Base-by-base conservation (phyloP, 2,329 filamentous ascomycete species). In the Apiospora hydei region DNA sequence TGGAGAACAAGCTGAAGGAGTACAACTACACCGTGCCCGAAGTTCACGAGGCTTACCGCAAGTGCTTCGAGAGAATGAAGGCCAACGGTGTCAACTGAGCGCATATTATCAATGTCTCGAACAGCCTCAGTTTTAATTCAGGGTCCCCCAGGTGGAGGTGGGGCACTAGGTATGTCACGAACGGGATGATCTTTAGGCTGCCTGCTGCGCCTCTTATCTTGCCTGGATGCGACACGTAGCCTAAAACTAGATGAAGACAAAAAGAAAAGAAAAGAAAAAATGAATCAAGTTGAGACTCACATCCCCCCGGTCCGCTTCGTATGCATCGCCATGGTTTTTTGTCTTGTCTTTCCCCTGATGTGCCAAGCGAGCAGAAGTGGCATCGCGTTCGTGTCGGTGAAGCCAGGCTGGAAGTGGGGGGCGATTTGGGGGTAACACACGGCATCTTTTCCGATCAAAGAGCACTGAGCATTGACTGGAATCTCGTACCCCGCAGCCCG, bases 31-130 rank as follows among this genome's bases (percentile, higher is more conserved):
- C 86, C 74, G 83, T 92, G 41, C 88, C 89, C 10, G 89, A 92
- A 82, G 83, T 92, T 64, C 88, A 91, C 76, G 85, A 88, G 74
- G 90, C 89, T 14, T 92, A 92, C 79, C 83, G 84, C 77, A 79
- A 80, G 76, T 92, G 90, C 82, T 92, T 92, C 82, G 86, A 88
- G 83, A 83, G 89, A 74, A 92, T 92, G 89, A 89, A 87, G 79
- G 86, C 85, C 57, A 84, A 82, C 70, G 88, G 88, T 51, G 81
- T 86, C 64, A 82, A 86, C 81, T 90, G 85, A 18, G n/a, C 14
- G 49, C 49, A 51, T 41, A 21, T 30, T 24, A 38, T 10, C 47
- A 61, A 61, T 51, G 68, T 69, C 68, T 69, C n/a, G 30, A 57
- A 49, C 16, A 8, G 18, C 44, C 16, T 34, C 66, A 38, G n/a